phyloP scores from a whole-genome alignment of 2,329 filamentous ascomycete genomes.

The Phaeomoniella chlamydospora region DNA sequence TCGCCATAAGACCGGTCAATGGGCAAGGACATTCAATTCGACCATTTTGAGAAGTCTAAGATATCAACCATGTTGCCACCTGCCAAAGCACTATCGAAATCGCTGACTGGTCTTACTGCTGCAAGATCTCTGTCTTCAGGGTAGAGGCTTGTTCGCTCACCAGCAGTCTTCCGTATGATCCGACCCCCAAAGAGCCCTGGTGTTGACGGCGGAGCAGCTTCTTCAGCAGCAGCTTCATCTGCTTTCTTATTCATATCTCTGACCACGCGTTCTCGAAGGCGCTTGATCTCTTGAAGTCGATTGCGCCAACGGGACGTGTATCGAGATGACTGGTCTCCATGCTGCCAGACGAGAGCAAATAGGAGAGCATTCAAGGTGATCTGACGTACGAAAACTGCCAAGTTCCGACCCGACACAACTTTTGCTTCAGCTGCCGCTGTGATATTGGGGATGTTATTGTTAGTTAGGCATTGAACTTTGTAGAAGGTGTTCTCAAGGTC shows the following conservation, averaged over 20 bases:
- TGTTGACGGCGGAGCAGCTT: not conserved
- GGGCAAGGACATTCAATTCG: not conserved
- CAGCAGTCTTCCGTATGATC: not conserved
- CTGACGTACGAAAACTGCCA: conserved; percentile 75
- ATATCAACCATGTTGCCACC: not conserved
- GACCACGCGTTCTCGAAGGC: conserved; percentile 49
- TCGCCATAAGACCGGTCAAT: too few relatives aligned
- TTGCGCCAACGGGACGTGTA: conserved; percentile 83
- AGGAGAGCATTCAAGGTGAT: conserved; percentile 87
- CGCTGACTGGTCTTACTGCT: not conserved
- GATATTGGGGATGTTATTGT: conserved; percentile 78
- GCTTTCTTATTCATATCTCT: not conserved
- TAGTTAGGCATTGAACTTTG: conserved; percentile 77
- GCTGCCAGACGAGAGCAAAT: conserved; percentile 78
- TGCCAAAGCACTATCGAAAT: not conserved
- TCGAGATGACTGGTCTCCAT: conserved; percentile 19
- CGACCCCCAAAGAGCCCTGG: not conserved
- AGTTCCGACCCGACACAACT: conserved; percentile 66
- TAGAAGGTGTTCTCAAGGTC: conserved; percentile 44
- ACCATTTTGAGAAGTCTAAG: not conserved
- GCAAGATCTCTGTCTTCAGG: not conserved
- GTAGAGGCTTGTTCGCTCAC: not conserved
- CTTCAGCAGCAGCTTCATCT: not conserved
- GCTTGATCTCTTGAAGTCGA: conserved; percentile 70
- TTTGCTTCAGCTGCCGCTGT: conserved; percentile 83